A percentile compares a stretch with the other conserved stretches of the same genome.
phyloP scores from a whole-genome alignment of 257 asterid species.

The Forsythia suspensa region DNA sequence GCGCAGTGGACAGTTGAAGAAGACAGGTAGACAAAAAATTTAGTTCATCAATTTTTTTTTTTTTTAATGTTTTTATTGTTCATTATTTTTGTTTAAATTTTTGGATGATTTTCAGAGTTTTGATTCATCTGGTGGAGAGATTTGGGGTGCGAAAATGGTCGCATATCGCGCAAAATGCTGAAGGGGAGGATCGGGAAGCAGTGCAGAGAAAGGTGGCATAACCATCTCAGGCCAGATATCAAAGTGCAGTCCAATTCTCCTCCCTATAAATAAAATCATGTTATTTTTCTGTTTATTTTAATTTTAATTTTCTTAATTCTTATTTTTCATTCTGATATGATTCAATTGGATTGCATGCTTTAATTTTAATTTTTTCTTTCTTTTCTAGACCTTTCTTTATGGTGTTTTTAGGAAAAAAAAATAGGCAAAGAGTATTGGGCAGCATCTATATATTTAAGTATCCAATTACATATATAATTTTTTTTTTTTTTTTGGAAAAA shows the following conservation, averaged over 20 bases:
- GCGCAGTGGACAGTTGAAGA: slow-evolving; percentile 37
- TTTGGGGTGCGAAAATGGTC: slow-evolving; percentile 84
- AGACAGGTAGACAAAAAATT: background rate
- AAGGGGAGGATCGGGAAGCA: slow-evolving; percentile 90
- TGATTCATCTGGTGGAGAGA: slow-evolving; percentile 65
- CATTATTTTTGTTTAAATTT: background rate
- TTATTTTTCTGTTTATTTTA: background rate
- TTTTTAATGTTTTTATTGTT: background rate
- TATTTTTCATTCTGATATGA: background rate
- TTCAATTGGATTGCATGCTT: too few species aligned
- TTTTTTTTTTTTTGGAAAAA: too few species aligned
- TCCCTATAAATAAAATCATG: background rate
- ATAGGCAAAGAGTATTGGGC: too few species aligned
- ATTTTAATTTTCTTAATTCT: background rate
- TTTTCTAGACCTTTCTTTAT: too few species aligned
- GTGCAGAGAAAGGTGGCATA: slow-evolving; percentile 95
- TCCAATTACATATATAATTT: too few species aligned
- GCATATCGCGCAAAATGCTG: slow-evolving; percentile 62
- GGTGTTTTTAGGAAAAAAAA: too few species aligned
- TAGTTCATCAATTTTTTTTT: background rate
- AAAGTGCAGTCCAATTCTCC: slow-evolving; percentile 43
- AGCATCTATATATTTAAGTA: too few species aligned
- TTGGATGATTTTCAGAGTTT: slow-evolving; percentile 36
- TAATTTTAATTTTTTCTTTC: too few species aligned
- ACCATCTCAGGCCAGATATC: slow-evolving; percentile 83